Percentiles rank a stretch among this genome's conserved stretches.
Conservation (phyloP, 495 filamentous ascomycete genomes). For the Talaromyces wortmannii region DNA sequence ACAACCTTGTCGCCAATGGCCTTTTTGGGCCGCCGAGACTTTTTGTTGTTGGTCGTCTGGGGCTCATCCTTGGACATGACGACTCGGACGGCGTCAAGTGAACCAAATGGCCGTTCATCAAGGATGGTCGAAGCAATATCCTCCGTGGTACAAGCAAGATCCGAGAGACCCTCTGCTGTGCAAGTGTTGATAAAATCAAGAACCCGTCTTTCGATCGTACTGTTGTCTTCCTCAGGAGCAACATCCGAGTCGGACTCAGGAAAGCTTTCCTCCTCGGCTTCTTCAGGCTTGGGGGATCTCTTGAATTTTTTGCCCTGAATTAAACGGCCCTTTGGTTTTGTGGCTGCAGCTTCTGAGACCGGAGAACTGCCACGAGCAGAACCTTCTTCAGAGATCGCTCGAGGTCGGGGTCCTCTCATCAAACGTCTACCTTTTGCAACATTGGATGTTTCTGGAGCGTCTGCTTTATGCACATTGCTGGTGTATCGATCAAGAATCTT, state of each 20-base stretch:
- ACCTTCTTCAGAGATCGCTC: constrained; percentile 9
- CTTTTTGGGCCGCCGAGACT: constrained; percentile 41
- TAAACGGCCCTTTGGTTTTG: constrained; percentile 46
- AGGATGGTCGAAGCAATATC: constrained; percentile 60
- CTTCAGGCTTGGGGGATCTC: constrained; percentile 32
- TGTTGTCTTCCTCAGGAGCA: constrained; percentile 28
- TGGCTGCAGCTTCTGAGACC: constrained; percentile 17
- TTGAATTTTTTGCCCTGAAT: constrained; percentile 48
- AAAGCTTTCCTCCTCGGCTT: constrained; percentile 30
- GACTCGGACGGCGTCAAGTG: constrained; percentile 53
- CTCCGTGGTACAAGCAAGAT: constrained; percentile 66
- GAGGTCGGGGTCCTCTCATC: constrained; percentile 30
- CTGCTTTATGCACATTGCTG: not conserved
- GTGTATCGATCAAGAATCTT: constrained; percentile 54
- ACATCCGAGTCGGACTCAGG: constrained; percentile 51
- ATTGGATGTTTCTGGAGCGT: constrained; percentile 17
- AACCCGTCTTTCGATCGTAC: constrained; percentile 48
- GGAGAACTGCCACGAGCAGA: constrained; percentile 13
- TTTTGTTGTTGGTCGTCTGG: constrained; percentile 37
- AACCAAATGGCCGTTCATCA: constrained; percentile 59
- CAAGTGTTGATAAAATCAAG: constrained; percentile 82
- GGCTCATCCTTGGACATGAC: constrained; percentile 44
- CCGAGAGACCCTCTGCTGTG: constrained; percentile 60
- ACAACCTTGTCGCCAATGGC: constrained; percentile 66
- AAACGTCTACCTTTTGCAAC: constrained; percentile 24